These are phyloP conservation scores for Eimeria tenella DNA, from an alignment of 169 alveolate species.

Conservation along the genomic window DNA sequence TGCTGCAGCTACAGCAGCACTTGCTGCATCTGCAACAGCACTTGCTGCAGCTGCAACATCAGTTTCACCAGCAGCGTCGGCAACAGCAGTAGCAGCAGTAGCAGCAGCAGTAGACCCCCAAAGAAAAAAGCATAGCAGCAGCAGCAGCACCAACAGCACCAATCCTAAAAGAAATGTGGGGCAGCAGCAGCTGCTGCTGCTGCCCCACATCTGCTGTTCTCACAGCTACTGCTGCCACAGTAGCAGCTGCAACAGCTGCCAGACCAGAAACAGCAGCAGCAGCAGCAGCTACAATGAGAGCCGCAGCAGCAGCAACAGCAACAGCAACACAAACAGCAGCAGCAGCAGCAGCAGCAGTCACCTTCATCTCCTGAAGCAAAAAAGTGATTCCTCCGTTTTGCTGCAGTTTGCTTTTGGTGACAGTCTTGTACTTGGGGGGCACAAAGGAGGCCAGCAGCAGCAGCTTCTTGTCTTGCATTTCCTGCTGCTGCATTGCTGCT, in stretches of 20 bases:
- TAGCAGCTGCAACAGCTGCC: no score
- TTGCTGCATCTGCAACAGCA: no score
- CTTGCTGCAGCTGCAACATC: no score
- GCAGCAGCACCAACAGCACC: not conserved
- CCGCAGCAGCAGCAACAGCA: not conserved
- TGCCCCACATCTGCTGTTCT: no score
- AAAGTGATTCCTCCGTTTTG: conserved; percentile 33
- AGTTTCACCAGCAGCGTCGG: no score
- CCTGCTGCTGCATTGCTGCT: not conserved
- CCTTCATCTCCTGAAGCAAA: conserved; percentile 25
- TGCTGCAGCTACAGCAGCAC: no score
- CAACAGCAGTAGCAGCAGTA: not conserved
- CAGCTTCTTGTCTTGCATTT: not conserved
- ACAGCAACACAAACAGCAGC: not conserved
- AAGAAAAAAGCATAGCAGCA: no score
- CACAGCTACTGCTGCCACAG: no score
- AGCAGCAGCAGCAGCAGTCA: not conserved
- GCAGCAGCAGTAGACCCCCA: not conserved
- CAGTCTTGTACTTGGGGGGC: conserved; percentile 38
- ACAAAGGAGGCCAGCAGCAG: conserved; percentile 5
- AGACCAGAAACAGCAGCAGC: no score
- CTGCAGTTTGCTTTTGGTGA: not conserved
- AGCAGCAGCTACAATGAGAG: not conserved
- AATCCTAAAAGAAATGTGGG: no score
- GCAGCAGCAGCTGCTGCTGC: no score